Evolutionary conservation across 169 alveolate genomes (phyloP).

Genomic region (Babesia gibsoni): DNA sequence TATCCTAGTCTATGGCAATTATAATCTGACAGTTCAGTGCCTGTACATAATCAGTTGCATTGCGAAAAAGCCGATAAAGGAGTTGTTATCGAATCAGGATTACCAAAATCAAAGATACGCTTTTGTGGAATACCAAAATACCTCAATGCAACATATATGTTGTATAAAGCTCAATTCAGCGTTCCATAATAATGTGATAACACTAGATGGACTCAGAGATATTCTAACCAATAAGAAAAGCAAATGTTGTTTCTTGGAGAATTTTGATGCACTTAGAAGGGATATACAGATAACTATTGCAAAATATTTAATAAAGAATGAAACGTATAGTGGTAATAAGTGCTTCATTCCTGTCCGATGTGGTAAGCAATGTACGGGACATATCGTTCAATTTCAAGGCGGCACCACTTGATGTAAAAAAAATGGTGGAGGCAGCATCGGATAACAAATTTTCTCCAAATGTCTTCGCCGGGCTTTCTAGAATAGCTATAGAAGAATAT

Average conservation of each 20-base stretch:
- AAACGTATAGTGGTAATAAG: conserved; percentile 21
- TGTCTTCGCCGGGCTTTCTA: conserved; percentile 19
- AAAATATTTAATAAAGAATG: conserved; percentile 24
- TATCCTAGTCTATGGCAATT: conserved; percentile 1
- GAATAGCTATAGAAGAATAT: conserved; percentile 11
- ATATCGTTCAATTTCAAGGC: conserved; percentile 23
- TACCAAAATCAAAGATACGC: conserved; percentile 4
- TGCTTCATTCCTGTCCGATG: neutral
- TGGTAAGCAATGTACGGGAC: conserved; percentile 5
- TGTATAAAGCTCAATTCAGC: conserved; percentile 15
- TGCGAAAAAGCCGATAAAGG: conserved; percentile 7
- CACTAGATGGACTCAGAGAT: conserved; percentile 10
- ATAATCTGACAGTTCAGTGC: conserved; percentile 1
- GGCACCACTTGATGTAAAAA: conserved; percentile 4
- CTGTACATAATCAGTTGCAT: conserved; percentile 1
- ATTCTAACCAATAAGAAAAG: conserved; percentile 39
- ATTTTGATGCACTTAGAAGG: conserved; percentile 13
- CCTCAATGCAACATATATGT: conserved; percentile 41
- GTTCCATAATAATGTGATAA: neutral
- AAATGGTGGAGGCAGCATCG: conserved; percentile 14
- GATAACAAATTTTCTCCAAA: conserved; percentile 5
- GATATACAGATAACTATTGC: conserved; percentile 27
- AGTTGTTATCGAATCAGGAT: conserved; percentile 10
- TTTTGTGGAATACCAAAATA: conserved; percentile 24
- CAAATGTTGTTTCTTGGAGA: conserved; percentile 46